Percentiles rank a stretch among this genome's conserved stretches.
phyloP scores from a whole-genome alignment of 1,284 basidiomycete species.

The Leccinum pallidistipes region DNA sequence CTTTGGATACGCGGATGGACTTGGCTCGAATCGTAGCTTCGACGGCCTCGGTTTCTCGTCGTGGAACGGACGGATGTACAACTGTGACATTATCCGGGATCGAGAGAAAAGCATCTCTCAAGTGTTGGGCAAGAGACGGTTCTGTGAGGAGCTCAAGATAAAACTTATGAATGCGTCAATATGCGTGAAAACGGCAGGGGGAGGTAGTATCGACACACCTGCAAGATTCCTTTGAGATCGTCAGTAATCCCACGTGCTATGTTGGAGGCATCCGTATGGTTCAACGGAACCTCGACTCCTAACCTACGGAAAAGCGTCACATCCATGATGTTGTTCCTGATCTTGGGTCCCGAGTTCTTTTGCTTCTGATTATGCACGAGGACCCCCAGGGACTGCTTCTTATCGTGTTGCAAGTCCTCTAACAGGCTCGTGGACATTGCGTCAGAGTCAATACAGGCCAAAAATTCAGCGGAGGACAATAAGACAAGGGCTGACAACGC shows the following conservation, averaged over 20 bases:
- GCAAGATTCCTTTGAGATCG: conserved; percentile 29
- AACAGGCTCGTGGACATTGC: background rate
- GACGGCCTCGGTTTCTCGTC: background rate
- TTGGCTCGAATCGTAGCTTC: conserved; percentile 2
- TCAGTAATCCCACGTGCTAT: conserved; percentile 24
- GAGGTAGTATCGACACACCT: conserved; percentile 21
- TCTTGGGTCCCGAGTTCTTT: conserved; percentile 19
- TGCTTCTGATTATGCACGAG: conserved; percentile 18
- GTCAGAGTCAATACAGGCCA: background rate
- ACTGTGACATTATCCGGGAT: background rate
- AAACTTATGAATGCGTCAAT: conserved; percentile 18
- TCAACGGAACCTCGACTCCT: conserved; percentile 27
- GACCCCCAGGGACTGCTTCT: background rate
- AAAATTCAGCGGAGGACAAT: conserved; percentile 20
- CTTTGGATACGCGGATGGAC: conserved; percentile 39
- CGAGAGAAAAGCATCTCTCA: conserved; percentile 18
- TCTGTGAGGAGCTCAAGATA: conserved; percentile 24
- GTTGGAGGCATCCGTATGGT: conserved; percentile 21
- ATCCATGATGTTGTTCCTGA: conserved; percentile 21
- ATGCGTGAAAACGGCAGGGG: background rate
- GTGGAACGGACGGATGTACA: background rate
- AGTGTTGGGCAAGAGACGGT: conserved; percentile 15
- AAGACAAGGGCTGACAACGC: conserved; percentile 17
- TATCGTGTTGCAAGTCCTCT: background rate
- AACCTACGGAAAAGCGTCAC: conserved; percentile 29